These are phyloP conservation scores for Kodamaea sp. DNA, from an alignment of 1,139 yeast genomes.

Conservation along the genomic window DNA sequence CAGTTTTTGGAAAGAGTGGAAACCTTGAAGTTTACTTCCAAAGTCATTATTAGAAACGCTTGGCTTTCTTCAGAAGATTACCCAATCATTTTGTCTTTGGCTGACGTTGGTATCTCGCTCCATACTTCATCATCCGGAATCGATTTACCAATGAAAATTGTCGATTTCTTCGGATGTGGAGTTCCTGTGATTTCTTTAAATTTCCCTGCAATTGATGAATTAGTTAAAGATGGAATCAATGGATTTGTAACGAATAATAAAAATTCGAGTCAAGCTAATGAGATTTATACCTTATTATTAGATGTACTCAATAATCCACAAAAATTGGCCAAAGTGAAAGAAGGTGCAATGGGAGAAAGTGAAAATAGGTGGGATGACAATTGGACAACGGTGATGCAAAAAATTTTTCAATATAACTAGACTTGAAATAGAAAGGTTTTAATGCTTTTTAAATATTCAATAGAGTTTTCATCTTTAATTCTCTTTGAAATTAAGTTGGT, in stretches of 20 bases:
- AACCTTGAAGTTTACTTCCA: slow-evolving; percentile 34
- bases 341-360: slow-evolving; percentile 73
- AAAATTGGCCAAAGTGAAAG: slow-evolving; percentile 37
- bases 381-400: slow-evolving; percentile 48
- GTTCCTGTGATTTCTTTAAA: slow-evolving; percentile 80
- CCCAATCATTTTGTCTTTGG: slow-evolving; percentile 67
- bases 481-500: slow-evolving; percentile 23
- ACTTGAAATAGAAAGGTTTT: background rate
- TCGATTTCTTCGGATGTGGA: slow-evolving; percentile 96
- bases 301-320: slow-evolving; percentile 42
- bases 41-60: slow-evolving; percentile 55
- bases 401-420: slow-evolving; percentile 16
- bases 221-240: slow-evolving; percentile 46
- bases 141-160: slow-evolving; percentile 95
- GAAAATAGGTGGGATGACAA: slow-evolving; percentile 67
- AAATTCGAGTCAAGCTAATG: slow-evolving; percentile 39
- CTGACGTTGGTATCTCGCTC: slow-evolving; percentile 85
- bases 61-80: slow-evolving; percentile 85
- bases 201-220: slow-evolving; percentile 69
- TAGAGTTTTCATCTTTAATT: slow-evolving; percentile 40
- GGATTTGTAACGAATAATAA: slow-evolving; percentile 38
- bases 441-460: slow-evolving; percentile 14
- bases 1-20: slow-evolving; percentile 47
- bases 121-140: slow-evolving; percentile 91
- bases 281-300: slow-evolving; percentile 49